A percentile compares a stretch with the other conserved stretches of the same genome.
These are phyloP conservation scores for Phytophthora syringae DNA, from an alignment of 352 stramenopile species.

Conservation along the genomic window DNA sequence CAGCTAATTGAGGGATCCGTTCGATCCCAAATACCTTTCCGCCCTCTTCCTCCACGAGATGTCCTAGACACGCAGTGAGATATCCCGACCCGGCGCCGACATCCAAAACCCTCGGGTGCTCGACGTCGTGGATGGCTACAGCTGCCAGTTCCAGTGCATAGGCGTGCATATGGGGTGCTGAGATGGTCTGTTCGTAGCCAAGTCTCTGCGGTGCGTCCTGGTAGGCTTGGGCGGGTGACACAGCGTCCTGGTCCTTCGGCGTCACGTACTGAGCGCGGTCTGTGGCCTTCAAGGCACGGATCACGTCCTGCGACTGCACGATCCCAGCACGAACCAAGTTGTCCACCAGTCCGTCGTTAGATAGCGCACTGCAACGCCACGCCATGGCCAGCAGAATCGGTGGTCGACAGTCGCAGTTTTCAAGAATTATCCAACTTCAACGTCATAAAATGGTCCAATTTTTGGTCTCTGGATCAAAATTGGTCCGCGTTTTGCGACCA, in stretches of 20 bases:
- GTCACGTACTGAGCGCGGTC: conserved; percentile 76
- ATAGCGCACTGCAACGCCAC: conserved; percentile 75
- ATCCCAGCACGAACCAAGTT: conserved; percentile 74
- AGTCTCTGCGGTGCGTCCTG: conserved; percentile 85
- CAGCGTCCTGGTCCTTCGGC: conserved; percentile 1
- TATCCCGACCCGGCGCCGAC: conserved; percentile 96
- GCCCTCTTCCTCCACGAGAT: conserved; percentile 63
- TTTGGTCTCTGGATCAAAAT: too few species aligned
- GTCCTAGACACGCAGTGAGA: conserved; percentile 92
- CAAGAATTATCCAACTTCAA: background rate
- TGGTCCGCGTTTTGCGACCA: too few species aligned
- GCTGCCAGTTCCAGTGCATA: conserved; percentile 79
- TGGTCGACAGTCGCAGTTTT: background rate
- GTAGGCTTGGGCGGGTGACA: conserved; percentile 63
- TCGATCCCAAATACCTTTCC: conserved; percentile 92
- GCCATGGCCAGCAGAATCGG: conserved; percentile 45
- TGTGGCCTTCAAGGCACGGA: conserved; percentile 77
- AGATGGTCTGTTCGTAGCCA: conserved; percentile 89
- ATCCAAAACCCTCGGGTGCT: conserved; percentile 88
- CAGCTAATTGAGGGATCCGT: conserved; percentile 84
- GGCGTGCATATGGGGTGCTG: conserved; percentile 92
- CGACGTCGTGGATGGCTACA: conserved; percentile 49
- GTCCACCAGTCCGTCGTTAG: conserved; percentile 73
- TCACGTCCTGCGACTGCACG: conserved; percentile 66
- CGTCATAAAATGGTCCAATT: background rate